These are phyloP conservation scores for Neurospora sp. DNA, from an alignment of 495 filamentous ascomycete species.

Conservation along the genomic window DNA sequence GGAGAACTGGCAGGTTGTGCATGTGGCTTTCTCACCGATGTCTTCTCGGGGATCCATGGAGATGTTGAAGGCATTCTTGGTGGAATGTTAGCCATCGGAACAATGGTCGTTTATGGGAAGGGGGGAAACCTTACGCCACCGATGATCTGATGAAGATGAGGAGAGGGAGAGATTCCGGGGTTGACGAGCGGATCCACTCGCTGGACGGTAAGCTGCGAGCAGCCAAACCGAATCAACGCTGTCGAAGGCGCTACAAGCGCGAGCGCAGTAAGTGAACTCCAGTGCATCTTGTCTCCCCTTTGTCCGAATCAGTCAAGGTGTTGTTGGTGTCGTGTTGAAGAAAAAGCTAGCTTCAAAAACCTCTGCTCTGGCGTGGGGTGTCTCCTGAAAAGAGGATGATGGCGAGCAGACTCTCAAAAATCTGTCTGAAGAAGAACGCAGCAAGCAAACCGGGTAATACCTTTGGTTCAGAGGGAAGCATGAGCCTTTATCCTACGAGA, in stretches of 20 bases:
- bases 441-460: background rate
- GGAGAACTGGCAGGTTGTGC: conserved; percentile 30
- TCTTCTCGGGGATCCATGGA: conserved; percentile 27
- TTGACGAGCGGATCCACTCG: conserved; percentile 34
- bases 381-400: background rate
- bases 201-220: conserved; percentile 36
- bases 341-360: background rate
- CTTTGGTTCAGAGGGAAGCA: background rate
- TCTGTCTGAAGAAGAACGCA: background rate
- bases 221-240: conserved; percentile 34
- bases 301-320: background rate
- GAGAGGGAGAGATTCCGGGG: conserved; percentile 26
- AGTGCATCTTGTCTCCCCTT: conserved; percentile 23
- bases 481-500: background rate
- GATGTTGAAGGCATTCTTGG: conserved; percentile 9
- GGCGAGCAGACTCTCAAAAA: background rate
- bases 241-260: conserved; percentile 32
- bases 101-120: conserved; percentile 7
- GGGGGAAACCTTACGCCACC: conserved; percentile 43
- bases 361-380: background rate
- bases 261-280: conserved; percentile 25
- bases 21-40: conserved; percentile 25
- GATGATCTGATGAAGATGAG: conserved; percentile 37
- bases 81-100: background rate
- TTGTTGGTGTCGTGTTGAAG: background rate